Conservation (phyloP, 2,329 filamentous ascomycete genomes). For the Xylaria sp. region DNA sequence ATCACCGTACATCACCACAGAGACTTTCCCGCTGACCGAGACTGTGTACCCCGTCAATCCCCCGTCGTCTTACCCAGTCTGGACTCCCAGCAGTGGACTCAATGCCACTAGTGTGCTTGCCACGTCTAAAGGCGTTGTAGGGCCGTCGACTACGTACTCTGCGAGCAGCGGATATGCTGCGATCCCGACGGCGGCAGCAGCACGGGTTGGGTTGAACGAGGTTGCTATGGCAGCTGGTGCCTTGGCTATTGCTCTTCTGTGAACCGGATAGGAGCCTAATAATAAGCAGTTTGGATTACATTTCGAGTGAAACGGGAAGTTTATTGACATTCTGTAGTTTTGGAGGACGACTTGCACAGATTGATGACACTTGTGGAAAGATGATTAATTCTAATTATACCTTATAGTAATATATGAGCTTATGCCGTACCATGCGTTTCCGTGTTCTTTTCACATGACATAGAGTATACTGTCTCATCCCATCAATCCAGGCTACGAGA, state of each 20-base stretch:
- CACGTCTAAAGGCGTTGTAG: constrained; percentile 21
- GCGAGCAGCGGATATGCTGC: constrained; percentile 3
- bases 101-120: constrained; percentile 23
- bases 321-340: constrained; percentile 15
- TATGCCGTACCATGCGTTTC: neutral
- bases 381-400: constrained; percentile 4
- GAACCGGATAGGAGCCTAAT: constrained; percentile 14
- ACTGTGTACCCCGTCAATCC: constrained; percentile 34
- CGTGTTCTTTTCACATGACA: neutral
- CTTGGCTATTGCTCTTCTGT: constrained; percentile 40
- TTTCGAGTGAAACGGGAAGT: neutral
- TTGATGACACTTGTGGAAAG: neutral
- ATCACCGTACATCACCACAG: constrained; percentile 28
- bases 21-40: constrained; percentile 26
- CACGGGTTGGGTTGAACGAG: constrained; percentile 37
- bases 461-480: neutral
- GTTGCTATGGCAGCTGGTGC: constrained; percentile 38
- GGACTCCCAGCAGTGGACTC: constrained; percentile 9
- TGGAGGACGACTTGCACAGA: neutral
- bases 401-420: constrained; percentile 6
- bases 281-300: no score
- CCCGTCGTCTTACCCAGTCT: constrained; percentile 23
- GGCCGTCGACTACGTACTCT: constrained; percentile 5
- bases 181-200: constrained; percentile 42
- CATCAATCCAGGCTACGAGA: neutral